These are phyloP conservation scores for Fusarium sarcochroum DNA, from an alignment of 2,329 filamentous ascomycete species.

Conservation along the genomic window DNA sequence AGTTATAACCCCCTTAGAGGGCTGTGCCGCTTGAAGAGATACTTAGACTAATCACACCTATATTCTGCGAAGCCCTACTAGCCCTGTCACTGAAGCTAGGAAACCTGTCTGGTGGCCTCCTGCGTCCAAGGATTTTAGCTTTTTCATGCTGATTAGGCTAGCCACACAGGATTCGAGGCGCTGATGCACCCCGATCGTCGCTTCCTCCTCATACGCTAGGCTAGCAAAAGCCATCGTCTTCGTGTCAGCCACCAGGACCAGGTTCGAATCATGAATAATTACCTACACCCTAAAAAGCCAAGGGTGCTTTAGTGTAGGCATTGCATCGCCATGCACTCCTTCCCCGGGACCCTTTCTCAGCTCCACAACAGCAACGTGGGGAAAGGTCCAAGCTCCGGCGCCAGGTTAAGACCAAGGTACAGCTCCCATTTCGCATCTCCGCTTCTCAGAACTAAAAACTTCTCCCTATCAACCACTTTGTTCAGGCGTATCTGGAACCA, in stretches of 20 bases:
- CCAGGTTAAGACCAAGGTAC: slow-evolving; percentile 2
- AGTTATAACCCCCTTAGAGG: too few relatives aligned
- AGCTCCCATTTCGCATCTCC: slow-evolving; percentile 31
- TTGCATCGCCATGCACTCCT: background rate
- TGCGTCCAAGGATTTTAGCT: too few relatives aligned
- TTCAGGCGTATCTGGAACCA: background rate
- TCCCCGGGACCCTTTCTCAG: slow-evolving; percentile 5
- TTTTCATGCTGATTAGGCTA: too few relatives aligned
- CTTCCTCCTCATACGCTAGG: background rate
- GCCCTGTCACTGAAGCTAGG: too few relatives aligned
- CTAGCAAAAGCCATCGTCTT: background rate
- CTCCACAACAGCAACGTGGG: slow-evolving; percentile 29
- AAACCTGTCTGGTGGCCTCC: too few relatives aligned
- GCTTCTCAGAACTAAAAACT: slow-evolving; percentile 30
- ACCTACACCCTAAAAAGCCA: background rate
- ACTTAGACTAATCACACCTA: too few relatives aligned
- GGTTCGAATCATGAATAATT: background rate
- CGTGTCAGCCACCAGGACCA: background rate
- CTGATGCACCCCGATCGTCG: background rate
- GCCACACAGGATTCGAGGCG: background rate
- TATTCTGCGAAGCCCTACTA: too few relatives aligned
- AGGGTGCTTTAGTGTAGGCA: background rate
- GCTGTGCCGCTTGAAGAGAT: too few relatives aligned
- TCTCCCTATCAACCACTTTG: slow-evolving; percentile 23
- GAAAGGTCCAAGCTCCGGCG: slow-evolving; percentile 37